Base-by-base conservation (phyloP, 2,329 filamentous ascomycete genomes). In the Ramularia endophylla region DNA sequence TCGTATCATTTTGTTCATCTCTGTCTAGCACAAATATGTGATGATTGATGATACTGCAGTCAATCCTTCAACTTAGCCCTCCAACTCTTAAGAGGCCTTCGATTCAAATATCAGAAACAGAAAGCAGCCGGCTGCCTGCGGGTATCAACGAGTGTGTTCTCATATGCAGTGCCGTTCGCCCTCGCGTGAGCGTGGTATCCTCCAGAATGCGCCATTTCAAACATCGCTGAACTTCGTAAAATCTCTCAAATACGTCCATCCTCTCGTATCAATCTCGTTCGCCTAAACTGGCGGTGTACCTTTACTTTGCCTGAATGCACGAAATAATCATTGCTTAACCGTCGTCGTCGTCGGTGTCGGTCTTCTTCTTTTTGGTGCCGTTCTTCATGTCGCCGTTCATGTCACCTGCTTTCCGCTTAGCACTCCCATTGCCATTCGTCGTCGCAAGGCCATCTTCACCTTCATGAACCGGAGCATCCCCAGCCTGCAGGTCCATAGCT, bases 401-500 rank as follows among this genome's bases (percentile, higher is more conserved):
- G 42, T 66, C 65, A 40, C 64, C 64, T 32, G 73, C 72, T 57
- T 76, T 77, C 43, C 74, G 66, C 58, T 77, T 77, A 66, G 65
- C 25, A 62, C 63, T 32, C 60, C 62, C 39, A 34, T 43, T 41
- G 40, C 41, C 39, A 37, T 47, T 45, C 39, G 38, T 27, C 20
- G 40, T 36, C 34, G 34, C 38, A 25, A 25, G 6, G 56, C 54
- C 42, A 65, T 67, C 35, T 33, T 53, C 47, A 49, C 50, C 53
- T 51, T 67, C 63, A 33, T 55, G 56, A 17, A 44, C 57, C 38
- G 57, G 58, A 27, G 46, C 69, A 55, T 77, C 77, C 35, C 73
- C 75, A 54, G 80, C 78, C 22, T 25, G 22, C 6, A 6, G 6
- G 59, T 95, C 89, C 72, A 95, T 88, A 37, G 85, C 83, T 5